phyloP scores from a whole-genome alignment of 805 yeast species.

The Pichia nakasei region DNA sequence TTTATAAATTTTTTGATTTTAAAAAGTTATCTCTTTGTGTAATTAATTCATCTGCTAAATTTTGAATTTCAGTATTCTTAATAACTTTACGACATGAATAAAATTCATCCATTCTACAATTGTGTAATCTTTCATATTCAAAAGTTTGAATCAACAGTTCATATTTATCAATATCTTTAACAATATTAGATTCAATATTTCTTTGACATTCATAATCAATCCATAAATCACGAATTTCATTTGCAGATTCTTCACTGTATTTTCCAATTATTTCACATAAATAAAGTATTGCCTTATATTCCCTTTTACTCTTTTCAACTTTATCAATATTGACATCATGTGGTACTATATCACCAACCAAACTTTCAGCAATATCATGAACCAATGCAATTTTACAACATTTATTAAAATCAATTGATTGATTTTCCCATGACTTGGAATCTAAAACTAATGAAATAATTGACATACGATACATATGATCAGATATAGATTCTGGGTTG shows the following conservation, averaged over 20 bases:
- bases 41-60: slow-evolving; percentile 55
- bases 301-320: slow-evolving; percentile 78
- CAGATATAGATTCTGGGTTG: slow-evolving; percentile 68
- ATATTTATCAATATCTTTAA: slow-evolving; percentile 88
- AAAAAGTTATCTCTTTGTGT: slow-evolving; percentile 37
- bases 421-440: slow-evolving; percentile 10
- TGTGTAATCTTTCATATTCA: slow-evolving; percentile 68
- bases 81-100: slow-evolving; percentile 52
- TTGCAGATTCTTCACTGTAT: slow-evolving; percentile 55
- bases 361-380: slow-evolving; percentile 90
- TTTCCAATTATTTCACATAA: slow-evolving; percentile 51
- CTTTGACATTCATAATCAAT: slow-evolving; percentile 81
- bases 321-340: slow-evolving; percentile 56
- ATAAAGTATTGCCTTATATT: slow-evolving; percentile 61
- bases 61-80: slow-evolving; percentile 61
- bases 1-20: slow-evolving; percentile 12
- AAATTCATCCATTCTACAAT: slow-evolving; percentile 61
- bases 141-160: slow-evolving; percentile 77
- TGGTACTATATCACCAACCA: slow-evolving; percentile 95
- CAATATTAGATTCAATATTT: slow-evolving; percentile 76
- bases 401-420: slow-evolving; percentile 41
- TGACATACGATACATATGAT: slow-evolving; percentile 95
- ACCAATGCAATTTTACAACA: slow-evolving; percentile 82
- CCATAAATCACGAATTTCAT: slow-evolving; percentile 67
- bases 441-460: slow-evolving; percentile 52